Conservation (phyloP, 2,329 filamentous ascomycete species). For the Penicillium frequentans region DNA sequence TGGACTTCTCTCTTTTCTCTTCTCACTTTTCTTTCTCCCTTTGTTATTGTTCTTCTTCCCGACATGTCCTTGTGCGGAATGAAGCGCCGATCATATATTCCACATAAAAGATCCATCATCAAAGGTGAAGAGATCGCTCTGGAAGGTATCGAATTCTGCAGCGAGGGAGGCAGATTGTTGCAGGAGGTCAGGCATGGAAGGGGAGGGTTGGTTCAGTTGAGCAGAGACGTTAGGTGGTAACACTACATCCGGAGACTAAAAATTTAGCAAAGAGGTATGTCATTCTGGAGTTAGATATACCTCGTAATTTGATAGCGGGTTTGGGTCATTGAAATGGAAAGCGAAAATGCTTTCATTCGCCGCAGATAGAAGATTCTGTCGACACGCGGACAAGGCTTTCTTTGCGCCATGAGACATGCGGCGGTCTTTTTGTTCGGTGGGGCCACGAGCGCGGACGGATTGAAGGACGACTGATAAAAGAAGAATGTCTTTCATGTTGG, state of each 20-base stretch:
- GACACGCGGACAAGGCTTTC: conserved; percentile 20
- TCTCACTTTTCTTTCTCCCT: no score
- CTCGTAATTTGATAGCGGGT: not conserved
- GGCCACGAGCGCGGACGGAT: conserved; percentile 28
- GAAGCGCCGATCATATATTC: conserved; percentile 8
- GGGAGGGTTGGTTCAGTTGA: not conserved
- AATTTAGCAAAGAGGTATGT: not conserved
- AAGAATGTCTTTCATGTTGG: conserved; percentile 32
- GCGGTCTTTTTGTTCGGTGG: conserved; percentile 22
- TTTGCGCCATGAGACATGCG: conserved; percentile 29
- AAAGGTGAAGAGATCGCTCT: conserved; percentile 18
- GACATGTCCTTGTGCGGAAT: not conserved
- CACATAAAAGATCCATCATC: conserved; percentile 17
- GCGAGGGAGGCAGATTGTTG: conserved; percentile 12
- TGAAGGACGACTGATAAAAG: conserved; percentile 31
- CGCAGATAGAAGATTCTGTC: conserved; percentile 16
- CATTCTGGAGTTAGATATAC: not conserved
- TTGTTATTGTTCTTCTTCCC: no score
- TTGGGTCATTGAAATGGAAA: not conserved
- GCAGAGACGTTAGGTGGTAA: not conserved
- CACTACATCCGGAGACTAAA: conserved; percentile 6
- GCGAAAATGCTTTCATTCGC: not conserved
- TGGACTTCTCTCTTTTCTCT: no score
- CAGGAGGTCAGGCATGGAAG: conserved; percentile 12
- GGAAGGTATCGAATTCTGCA: conserved; percentile 19